Evolutionary conservation across 2,329 filamentous ascomycete genomes (phyloP).

Genomic region (Colletotrichum phormii): DNA sequence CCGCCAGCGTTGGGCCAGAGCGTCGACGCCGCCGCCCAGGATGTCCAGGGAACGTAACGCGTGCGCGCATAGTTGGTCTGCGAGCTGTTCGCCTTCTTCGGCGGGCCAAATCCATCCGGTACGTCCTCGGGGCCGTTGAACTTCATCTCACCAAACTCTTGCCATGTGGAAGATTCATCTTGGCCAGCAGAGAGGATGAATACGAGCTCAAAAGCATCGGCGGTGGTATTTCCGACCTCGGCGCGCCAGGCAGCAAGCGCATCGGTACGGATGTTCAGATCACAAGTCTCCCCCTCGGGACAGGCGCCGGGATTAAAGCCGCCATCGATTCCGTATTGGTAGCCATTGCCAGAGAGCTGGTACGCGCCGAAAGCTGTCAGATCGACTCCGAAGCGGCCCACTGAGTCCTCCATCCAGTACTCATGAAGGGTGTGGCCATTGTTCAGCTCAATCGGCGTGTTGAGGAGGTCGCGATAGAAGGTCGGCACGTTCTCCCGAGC

Average conservation of each 20-base stretch:
- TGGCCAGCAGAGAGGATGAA: conserved; percentile 67
- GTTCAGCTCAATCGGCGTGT: conserved; percentile 61
- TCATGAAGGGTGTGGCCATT: conserved; percentile 65
- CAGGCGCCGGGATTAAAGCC: conserved; percentile 62
- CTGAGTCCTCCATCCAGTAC: conserved; percentile 69
- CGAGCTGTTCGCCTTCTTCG: conserved; percentile 46
- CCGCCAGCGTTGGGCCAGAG: conserved; percentile 66
- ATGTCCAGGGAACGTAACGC: conserved; percentile 65
- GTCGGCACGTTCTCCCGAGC: conserved; percentile 58
- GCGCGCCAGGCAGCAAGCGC: conserved; percentile 60
- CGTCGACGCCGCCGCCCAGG: conserved; percentile 61
- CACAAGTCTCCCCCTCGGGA: conserved; percentile 54
- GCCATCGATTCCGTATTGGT: conserved; percentile 63
- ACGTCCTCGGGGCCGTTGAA: conserved; percentile 60
- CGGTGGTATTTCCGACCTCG: conserved; percentile 62
- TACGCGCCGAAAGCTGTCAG: conserved; percentile 65
- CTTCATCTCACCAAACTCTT: conserved; percentile 67
- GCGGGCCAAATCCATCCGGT: conserved; percentile 61
- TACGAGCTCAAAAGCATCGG: conserved; percentile 60
- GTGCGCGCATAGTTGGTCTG: conserved; percentile 59
- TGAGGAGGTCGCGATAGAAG: conserved; percentile 63
- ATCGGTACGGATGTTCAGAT: conserved; percentile 60
- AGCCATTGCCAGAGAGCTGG: conserved; percentile 57
- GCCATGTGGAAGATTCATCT: conserved; percentile 67
- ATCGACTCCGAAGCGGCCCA: conserved; percentile 63